Conservation (phyloP, 768 basidiomycete species). For the Nidula microcarpa region DNA sequence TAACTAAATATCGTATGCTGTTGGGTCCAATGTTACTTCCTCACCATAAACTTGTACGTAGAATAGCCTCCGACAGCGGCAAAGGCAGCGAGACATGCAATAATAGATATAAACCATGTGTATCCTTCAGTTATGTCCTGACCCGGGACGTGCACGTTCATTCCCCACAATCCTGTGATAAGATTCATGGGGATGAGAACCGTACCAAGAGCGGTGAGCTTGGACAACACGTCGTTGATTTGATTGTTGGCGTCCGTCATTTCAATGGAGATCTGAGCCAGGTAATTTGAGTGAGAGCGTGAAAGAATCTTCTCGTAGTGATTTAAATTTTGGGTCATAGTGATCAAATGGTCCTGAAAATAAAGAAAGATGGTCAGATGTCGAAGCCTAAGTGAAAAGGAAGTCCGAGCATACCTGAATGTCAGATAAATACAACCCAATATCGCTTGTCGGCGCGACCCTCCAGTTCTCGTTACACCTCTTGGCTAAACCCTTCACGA, state of each 20-base stretch:
- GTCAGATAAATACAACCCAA: constrained; percentile 93
- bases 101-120: constrained; percentile 86
- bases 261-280: constrained; percentile 99
- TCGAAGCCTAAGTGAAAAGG: neutral
- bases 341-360: constrained; percentile 88
- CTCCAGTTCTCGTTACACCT: constrained; percentile 99
- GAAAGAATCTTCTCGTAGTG: constrained; percentile 99
- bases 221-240: constrained; percentile 97
- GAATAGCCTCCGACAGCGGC: constrained; percentile 79
- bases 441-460: constrained; percentile 96
- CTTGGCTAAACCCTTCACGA: constrained; percentile 98
- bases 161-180: constrained; percentile 90
- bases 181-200: constrained; percentile 97
- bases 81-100: constrained; percentile 76
- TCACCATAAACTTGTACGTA: constrained; percentile 74
- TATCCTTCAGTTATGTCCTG: constrained; percentile 64
- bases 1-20: too few relatives aligned
- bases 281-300: constrained; percentile 97
- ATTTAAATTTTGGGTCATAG: constrained; percentile 99
- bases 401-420: constrained; percentile 64
- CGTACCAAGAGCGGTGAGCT: constrained; percentile 96
- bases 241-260: constrained; percentile 99
- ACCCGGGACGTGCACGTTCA: constrained; percentile 98
- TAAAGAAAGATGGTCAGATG: neutral
- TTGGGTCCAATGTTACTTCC: constrained; percentile 22